Conservation (phyloP, 164 flowering plant species). For the Litsea cubeba region DNA sequence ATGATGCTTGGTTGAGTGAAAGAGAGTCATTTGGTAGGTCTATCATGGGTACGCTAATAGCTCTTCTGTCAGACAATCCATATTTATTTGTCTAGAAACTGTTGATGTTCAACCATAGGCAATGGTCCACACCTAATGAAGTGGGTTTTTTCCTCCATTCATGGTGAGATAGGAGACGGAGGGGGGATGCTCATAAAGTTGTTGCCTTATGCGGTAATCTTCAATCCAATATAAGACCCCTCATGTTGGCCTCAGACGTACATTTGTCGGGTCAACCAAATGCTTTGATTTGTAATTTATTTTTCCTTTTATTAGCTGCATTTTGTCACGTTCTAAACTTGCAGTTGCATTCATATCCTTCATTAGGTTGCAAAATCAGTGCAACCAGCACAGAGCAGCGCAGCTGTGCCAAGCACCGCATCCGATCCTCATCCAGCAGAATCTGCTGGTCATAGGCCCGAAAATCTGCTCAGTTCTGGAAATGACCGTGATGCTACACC, state of each 20-base stretch:
- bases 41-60: too few relatives aligned
- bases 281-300: background rate
- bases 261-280: background rate
- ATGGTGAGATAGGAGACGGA: too few relatives aligned
- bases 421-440: slow-evolving; percentile 20
- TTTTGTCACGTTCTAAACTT: background rate
- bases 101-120: too few relatives aligned
- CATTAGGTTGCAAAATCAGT: slow-evolving; percentile 35
- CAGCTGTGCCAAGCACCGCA: slow-evolving; percentile 20
- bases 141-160: too few relatives aligned
- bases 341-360: background rate
- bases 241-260: background rate
- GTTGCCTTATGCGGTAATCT: too few relatives aligned
- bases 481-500: slow-evolving; percentile 22
- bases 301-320: background rate
- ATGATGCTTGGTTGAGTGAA: too few relatives aligned
- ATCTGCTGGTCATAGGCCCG: slow-evolving; percentile 16
- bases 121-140: too few relatives aligned
- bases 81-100: too few relatives aligned
- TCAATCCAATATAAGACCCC: background rate
- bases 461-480: slow-evolving; percentile 25
- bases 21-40: too few relatives aligned
- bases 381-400: slow-evolving; percentile 22
- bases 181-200: too few relatives aligned
- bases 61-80: too few relatives aligned